phyloP scores from a whole-genome alignment of 1,139 yeast genomes.

The Ashbya aceris region DNA sequence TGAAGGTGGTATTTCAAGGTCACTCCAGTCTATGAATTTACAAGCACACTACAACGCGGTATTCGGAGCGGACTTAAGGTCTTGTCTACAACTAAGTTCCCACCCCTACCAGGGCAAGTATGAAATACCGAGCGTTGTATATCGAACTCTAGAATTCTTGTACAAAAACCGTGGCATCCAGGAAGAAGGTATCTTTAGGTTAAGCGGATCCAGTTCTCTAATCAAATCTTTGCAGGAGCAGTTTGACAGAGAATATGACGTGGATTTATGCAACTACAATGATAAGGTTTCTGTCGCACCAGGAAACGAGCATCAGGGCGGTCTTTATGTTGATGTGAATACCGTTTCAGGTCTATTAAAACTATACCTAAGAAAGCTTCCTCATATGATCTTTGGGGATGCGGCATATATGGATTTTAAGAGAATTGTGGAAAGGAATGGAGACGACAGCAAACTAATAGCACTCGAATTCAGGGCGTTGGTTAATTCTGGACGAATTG shows the following conservation, averaged over 20 bases:
- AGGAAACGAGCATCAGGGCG: constrained; percentile 21
- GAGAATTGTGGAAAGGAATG: constrained; percentile 28
- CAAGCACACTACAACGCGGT: constrained; percentile 28
- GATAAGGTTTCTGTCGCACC: constrained; percentile 9
- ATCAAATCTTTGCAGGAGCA: constrained; percentile 63
- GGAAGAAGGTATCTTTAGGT: constrained; percentile 86
- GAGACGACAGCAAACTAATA: constrained; percentile 27
- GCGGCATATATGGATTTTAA: constrained; percentile 36
- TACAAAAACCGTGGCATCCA: constrained; percentile 59
- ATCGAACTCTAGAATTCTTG: constrained; percentile 64
- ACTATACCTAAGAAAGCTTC: constrained; percentile 63
- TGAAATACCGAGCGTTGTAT: constrained; percentile 66
- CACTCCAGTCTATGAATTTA: constrained; percentile 26
- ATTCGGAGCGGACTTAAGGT: constrained; percentile 59
- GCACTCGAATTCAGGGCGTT: constrained; percentile 30
- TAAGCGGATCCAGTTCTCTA: constrained; percentile 80
- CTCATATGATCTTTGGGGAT: constrained; percentile 53
- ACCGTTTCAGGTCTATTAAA: constrained; percentile 74
- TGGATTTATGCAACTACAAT: constrained; percentile 43
- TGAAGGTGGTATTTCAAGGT: constrained; percentile 21
- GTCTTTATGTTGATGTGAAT: constrained; percentile 44
- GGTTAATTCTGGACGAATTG: constrained; percentile 30
- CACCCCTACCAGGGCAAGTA: constrained; percentile 36
- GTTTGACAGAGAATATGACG: constrained; percentile 57
- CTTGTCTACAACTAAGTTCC: constrained; percentile 44